Evolutionary conservation across 2,329 filamentous ascomycete species (phyloP).

Genomic region (Claviceps capensis): DNA sequence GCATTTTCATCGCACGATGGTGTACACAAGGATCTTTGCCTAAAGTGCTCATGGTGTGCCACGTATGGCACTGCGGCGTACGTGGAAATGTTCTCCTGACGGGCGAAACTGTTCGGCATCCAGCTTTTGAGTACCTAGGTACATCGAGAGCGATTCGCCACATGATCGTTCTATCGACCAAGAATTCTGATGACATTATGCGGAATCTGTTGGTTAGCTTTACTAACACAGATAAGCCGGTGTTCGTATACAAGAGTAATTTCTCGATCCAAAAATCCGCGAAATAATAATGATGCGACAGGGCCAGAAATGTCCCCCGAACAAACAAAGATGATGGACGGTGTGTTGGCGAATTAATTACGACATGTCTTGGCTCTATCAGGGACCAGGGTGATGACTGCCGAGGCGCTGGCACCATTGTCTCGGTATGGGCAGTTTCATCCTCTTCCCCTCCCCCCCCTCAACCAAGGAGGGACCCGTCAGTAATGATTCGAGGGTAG

Average conservation of each 20-base stretch:
- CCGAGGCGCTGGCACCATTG: not conserved
- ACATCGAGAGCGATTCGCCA: not conserved
- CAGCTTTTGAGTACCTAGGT: not conserved
- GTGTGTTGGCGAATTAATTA: not conserved
- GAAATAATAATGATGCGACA: conserved; percentile 1
- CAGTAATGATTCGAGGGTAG: too few relatives aligned
- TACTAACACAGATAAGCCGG: not conserved
- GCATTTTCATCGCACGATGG: too few relatives aligned
- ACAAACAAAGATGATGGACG: not conserved
- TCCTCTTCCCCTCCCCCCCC: too few relatives aligned
- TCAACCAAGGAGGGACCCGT: not conserved
- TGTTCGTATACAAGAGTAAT: not conserved
- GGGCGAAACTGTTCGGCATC: not conserved
- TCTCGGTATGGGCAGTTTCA: not conserved
- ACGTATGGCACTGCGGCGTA: not conserved
- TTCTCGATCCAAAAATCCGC: not conserved
- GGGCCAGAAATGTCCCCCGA: not conserved
- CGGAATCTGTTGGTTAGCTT: too few relatives aligned
- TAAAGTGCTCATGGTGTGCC: not conserved
- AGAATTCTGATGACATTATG: not conserved
- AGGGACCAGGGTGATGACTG: not conserved
- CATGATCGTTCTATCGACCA: not conserved
- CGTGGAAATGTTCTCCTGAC: not conserved
- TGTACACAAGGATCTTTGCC: too few relatives aligned
- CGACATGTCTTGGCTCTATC: not conserved